Percentiles rank a stretch among this genome's conserved stretches.
Conservation (phyloP, 2,329 filamentous ascomycete species). For the Aureobasidium sp. region DNA sequence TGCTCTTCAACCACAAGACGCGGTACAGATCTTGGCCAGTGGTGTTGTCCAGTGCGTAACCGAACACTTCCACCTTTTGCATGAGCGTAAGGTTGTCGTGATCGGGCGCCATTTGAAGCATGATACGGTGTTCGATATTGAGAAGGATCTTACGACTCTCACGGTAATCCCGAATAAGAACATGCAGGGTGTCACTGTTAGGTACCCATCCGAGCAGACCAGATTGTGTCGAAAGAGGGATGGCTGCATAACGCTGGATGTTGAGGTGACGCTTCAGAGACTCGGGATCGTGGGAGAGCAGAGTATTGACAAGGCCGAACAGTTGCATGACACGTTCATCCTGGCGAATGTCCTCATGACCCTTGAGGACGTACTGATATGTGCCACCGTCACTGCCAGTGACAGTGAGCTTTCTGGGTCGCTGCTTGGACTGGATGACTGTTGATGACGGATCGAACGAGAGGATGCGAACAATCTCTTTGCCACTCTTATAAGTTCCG, state of each 20-base stretch:
- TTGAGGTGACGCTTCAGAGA: conserved; percentile 95
- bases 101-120: conserved; percentile 99
- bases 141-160: conserved; percentile 95
- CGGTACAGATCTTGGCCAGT: conserved; percentile 97
- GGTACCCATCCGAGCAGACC: conserved; percentile 94
- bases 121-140: conserved; percentile 98
- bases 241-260: conserved; percentile 93
- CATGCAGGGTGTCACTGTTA: conserved; percentile 94
- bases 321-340: conserved; percentile 99
- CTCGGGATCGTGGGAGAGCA: conserved; percentile 87
- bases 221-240: conserved; percentile 91
- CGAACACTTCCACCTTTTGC: conserved; percentile 99
- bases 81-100: conserved; percentile 98
- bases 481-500: conserved; percentile 77
- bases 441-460: conserved; percentile 84
- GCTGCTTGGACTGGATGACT: conserved; percentile 95
- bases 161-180: conserved; percentile 93
- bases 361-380: conserved; percentile 89
- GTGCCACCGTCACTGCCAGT: conserved; percentile 80
- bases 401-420: conserved; percentile 79
- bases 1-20: conserved; percentile 97
- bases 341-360: conserved; percentile 98
- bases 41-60: conserved; percentile 97
- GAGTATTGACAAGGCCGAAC: conserved; percentile 93
- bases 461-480: conserved; percentile 72